A percentile compares a stretch with the other conserved stretches of the same genome.
Conservation (phyloP, 2,329 filamentous ascomycete species). For the Trichoderma brevicompactum region DNA sequence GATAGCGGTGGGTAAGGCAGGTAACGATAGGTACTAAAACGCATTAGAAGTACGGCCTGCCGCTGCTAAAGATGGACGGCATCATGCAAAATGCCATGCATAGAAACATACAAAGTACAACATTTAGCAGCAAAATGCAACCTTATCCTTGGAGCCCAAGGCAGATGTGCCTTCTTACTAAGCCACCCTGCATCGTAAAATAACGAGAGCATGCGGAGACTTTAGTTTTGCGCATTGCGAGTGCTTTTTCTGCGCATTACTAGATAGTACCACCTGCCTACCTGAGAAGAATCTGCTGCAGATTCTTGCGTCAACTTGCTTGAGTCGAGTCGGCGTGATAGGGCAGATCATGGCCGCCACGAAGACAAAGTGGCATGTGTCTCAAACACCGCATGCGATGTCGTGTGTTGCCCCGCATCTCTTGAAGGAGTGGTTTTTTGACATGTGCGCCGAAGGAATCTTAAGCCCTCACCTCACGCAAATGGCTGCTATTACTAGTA, state of each 20-base stretch:
- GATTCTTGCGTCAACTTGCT: not conserved
- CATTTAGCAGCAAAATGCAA: too few relatives aligned
- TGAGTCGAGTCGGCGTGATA: not conserved
- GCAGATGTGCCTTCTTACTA: not conserved
- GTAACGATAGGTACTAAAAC: not conserved
- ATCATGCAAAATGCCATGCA: too few relatives aligned
- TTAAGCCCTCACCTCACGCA: not conserved
- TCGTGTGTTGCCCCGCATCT: constrained; percentile 1
- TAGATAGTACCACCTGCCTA: not conserved
- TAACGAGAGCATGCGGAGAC: too few relatives aligned
- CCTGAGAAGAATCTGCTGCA: not conserved
- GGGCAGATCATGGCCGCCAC: not conserved
- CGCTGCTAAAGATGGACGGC: too few relatives aligned
- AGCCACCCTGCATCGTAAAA: not conserved
- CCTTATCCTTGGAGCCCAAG: not conserved
- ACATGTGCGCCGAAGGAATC: not conserved
- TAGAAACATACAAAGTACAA: too few relatives aligned
- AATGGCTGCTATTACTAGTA: not conserved
- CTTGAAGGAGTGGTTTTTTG: not conserved
- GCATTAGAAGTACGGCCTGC: too few relatives aligned
- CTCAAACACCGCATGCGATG: constrained; percentile 3
- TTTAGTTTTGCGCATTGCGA: too few relatives aligned
- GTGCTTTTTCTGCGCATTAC: not conserved
- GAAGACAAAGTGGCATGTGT: constrained; percentile 7
- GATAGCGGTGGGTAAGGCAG: not conserved